phyloP scores from a whole-genome alignment of 768 basidiomycete genomes.

The Heimioporus sp. region DNA sequence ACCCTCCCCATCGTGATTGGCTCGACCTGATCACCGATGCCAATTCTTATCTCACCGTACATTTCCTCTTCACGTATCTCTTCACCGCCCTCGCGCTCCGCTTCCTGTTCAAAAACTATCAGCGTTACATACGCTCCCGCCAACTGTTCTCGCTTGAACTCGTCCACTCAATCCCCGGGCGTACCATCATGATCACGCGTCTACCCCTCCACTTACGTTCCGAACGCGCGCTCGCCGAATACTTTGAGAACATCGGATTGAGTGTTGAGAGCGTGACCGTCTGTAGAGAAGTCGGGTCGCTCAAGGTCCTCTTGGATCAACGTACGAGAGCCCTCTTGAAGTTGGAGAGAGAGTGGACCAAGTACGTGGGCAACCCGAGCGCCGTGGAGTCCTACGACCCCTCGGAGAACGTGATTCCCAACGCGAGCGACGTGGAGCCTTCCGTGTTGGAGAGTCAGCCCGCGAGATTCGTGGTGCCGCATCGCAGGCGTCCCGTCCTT shows the following conservation, averaged over 20 bases:
- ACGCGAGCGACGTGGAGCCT: conserved; percentile 48
- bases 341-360: conserved; percentile 84
- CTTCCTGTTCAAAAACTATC: conserved; percentile 87
- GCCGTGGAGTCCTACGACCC: conserved; percentile 80
- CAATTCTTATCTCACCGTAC: conserved; percentile 83
- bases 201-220: conserved; percentile 83
- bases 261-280: conserved; percentile 91
- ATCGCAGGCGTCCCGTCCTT: conserved; percentile 72
- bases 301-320: conserved; percentile 71
- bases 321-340: conserved; percentile 78
- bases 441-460: conserved; percentile 53
- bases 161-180: conserved; percentile 90
- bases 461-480: conserved; percentile 66
- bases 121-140: conserved; percentile 82
- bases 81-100: conserved; percentile 87
- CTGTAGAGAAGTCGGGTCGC: conserved; percentile 74
- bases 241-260: conserved; percentile 87
- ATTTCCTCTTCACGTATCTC: conserved; percentile 91
- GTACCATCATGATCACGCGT: conserved; percentile 85
- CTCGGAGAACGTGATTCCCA: conserved; percentile 49
- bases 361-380: conserved; percentile 93
- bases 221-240: conserved; percentile 85
- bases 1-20: conserved; percentile 56
- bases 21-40: conserved; percentile 88
- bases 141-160: conserved; percentile 94